Evolutionary conservation across 108 stramenopile genomes (phyloP).

Genomic region (Conticribra weissflogii): DNA sequence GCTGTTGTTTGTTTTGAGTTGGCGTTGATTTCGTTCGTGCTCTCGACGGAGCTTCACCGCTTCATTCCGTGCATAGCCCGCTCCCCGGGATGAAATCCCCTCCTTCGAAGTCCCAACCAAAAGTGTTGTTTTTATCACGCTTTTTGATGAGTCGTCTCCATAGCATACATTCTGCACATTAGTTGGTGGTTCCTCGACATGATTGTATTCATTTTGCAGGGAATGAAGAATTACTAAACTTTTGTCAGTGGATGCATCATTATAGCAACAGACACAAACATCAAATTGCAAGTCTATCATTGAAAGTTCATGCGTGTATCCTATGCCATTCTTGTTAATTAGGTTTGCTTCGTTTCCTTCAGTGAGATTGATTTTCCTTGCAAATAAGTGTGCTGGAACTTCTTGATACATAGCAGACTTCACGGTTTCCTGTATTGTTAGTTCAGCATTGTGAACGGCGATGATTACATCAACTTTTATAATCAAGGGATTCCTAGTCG

Average conservation of each 20-base stretch:
- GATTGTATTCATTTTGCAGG: slow-evolving; percentile 25
- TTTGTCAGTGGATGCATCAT: slow-evolving; percentile 82
- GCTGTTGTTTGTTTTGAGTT: background rate
- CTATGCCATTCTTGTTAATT: background rate
- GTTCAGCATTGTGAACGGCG: slow-evolving; percentile 79
- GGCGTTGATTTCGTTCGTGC: background rate
- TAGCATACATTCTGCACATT: too few species aligned
- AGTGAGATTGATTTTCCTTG: background rate
- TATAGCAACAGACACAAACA: slow-evolving; percentile 75
- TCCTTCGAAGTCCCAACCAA: slow-evolving; percentile 42
- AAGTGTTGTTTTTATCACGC: slow-evolving; percentile 27
- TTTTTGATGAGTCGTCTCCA: too few species aligned
- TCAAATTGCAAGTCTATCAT: slow-evolving; percentile 37
- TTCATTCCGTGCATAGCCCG: slow-evolving; percentile 85
- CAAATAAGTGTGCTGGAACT: slow-evolving; percentile 47
- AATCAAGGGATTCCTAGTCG: too few species aligned
- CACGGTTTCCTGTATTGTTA: slow-evolving; percentile 72
- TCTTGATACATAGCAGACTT: slow-evolving; percentile 70
- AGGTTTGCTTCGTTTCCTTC: background rate
- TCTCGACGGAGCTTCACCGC: slow-evolving; percentile 56
- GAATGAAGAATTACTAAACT: slow-evolving; percentile 50
- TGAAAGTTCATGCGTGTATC: background rate
- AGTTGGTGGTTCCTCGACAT: too few species aligned
- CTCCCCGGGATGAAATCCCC: slow-evolving; percentile 60
- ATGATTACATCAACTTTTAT: slow-evolving; percentile 77